Base-by-base conservation (phyloP, 1,139 yeast species). In the Wickerhamomyces sp. region DNA sequence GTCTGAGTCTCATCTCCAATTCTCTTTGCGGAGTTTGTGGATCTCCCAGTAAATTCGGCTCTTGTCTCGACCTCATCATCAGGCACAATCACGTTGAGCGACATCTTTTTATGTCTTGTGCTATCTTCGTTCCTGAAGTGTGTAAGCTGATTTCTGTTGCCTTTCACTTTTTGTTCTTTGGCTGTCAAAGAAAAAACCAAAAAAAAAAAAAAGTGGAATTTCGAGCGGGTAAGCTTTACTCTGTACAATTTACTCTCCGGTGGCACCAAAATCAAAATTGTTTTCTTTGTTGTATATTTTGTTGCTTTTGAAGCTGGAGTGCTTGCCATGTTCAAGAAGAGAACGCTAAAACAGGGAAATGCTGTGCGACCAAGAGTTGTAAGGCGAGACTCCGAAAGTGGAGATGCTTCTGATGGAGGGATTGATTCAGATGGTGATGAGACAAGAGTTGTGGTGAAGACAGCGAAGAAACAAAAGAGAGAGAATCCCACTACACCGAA, bases 261-360 rank as follows among this genome's bases (percentile, higher is more conserved):
- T n/a, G n/a, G n/a, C n/a, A n/a, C n/a, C n/a, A n/a, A n/a, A n/a
- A n/a, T n/a, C n/a, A n/a, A n/a, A n/a, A n/a, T n/a, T n/a, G n/a
- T n/a, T n/a, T n/a, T n/a, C n/a, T n/a, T n/a, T n/a, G n/a, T n/a
- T n/a, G n/a, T n/a, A n/a, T n/a, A n/a, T n/a, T n/a, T n/a, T n/a
- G n/a, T n/a, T n/a, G n/a, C n/a, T n/a, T n/a, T n/a, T n/a, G n/a
- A n/a, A n/a, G n/a, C n/a, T n/a, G n/a, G n/a, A n/a, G n/a, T n/a
- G n/a, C n/a, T n/a, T n/a, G n/a, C n/a, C n/a, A 59, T 62, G 58
- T 62, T 62, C 46, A 62, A 61, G 44, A 62, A 59, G 42, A 42
- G 67, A 30, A 47, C n/a, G n/a, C n/a, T n/a, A 35, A 20, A 29
- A 41, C 6, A 38, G 31, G 36, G 40, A 41, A 1, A 31, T 31